Percentiles rank a stretch among this genome's conserved stretches.
phyloP scores from a whole-genome alignment of 345 rosid genomes.

The Hevea brasiliensis region DNA sequence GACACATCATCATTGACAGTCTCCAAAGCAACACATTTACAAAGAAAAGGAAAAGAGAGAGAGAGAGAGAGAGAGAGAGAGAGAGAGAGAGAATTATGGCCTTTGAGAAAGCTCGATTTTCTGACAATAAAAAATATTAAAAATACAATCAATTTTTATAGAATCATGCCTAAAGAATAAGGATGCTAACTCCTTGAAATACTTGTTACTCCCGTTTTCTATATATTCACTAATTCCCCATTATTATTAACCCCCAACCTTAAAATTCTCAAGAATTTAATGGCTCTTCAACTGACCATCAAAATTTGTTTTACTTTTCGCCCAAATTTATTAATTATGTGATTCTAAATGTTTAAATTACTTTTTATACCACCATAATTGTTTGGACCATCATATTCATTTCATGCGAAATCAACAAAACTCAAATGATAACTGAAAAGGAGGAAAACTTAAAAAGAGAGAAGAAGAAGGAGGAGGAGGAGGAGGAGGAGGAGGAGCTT shows the following conservation, averaged over 20 bases:
- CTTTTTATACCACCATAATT: background rate
- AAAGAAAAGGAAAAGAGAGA: background rate
- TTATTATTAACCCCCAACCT: background rate
- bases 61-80: background rate
- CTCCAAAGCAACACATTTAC: background rate
- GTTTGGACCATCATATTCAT: background rate
- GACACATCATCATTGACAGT: background rate
- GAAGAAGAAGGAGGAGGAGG: conserved; percentile 1
- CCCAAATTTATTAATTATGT: background rate
- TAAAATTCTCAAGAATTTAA: background rate
- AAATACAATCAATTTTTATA: background rate
- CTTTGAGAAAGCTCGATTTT: background rate
- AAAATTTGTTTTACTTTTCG: background rate
- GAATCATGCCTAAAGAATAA: background rate
- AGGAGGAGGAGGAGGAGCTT: background rate
- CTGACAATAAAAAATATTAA: background rate
- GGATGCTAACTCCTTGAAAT: background rate
- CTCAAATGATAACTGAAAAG: background rate
- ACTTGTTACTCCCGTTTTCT: background rate
- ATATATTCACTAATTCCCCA: background rate
- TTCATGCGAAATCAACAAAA: background rate
- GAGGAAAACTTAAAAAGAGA: background rate
- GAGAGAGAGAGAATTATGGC: background rate
- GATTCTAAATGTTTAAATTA: background rate
- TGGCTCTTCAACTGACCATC: background rate